Evolutionary conservation across 1,284 basidiomycete genomes (phyloP).

Genomic region (Austroboletus novae-zelandiae): DNA sequence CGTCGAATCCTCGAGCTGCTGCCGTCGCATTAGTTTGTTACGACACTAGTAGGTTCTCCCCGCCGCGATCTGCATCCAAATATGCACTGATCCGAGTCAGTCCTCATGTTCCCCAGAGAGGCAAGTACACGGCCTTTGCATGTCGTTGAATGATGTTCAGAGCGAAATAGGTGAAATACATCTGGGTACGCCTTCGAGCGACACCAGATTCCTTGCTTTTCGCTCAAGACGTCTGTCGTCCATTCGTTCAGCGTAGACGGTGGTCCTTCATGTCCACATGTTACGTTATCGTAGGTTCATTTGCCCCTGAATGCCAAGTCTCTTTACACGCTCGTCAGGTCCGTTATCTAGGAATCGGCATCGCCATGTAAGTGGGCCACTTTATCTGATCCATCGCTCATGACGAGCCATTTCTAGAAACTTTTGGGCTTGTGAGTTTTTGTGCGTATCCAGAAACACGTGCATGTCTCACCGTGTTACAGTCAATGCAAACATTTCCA

Average conservation of each 20-base stretch:
- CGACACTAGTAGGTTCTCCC: constrained; percentile 7
- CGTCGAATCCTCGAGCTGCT: constrained; percentile 5
- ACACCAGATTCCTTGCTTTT: neutral
- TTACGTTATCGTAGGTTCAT: constrained; percentile 14
- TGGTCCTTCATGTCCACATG: constrained; percentile 17
- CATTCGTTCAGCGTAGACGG: constrained; percentile 5
- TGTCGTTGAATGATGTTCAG: constrained; percentile 1
- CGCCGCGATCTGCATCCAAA: neutral
- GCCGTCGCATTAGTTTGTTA: constrained; percentile 19
- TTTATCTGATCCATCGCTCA: neutral
- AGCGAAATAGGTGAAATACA: constrained; percentile 11
- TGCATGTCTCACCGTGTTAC: neutral
- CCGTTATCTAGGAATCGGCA: constrained; percentile 16
- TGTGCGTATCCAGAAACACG: neutral
- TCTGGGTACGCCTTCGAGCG: constrained; percentile 15
- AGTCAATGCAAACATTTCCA: constrained; percentile 19
- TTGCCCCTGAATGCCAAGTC: neutral
- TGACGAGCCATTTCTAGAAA: constrained; percentile 4
- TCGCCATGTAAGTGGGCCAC: constrained; percentile 9
- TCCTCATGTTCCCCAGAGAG: constrained; percentile 20
- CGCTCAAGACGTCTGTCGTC: neutral
- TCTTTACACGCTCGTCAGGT: constrained; percentile 1
- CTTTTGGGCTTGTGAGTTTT: constrained; percentile 16
- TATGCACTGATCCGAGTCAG: neutral
- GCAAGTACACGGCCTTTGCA: constrained; percentile 1